Evolutionary conservation across 768 basidiomycete species (phyloP).

Genomic region (Mycena amicta): DNA sequence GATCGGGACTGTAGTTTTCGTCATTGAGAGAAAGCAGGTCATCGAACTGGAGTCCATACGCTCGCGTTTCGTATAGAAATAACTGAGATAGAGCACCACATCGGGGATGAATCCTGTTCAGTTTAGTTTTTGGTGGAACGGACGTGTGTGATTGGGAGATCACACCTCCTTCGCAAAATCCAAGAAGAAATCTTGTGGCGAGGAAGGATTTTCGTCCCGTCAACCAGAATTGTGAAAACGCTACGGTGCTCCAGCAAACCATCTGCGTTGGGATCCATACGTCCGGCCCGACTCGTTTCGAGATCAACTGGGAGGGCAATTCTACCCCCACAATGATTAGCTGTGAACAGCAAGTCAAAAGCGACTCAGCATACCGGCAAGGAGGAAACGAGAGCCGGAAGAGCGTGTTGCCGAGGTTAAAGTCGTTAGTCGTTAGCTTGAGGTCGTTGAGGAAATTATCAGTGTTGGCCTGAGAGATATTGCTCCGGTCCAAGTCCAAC

Average conservation of each 20-base stretch:
- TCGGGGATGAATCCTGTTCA: conserved; percentile 56
- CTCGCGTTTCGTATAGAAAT: conserved; percentile 64
- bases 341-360: neutral
- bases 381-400: conserved; percentile 52
- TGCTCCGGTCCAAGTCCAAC: conserved; percentile 59
- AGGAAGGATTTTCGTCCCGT: conserved; percentile 55
- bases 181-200: conserved; percentile 45
- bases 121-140: conserved; percentile 46
- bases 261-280: conserved; percentile 67
- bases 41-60: conserved; percentile 32
- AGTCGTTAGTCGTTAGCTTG: conserved; percentile 63
- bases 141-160: conserved; percentile 58
- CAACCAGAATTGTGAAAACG: conserved; percentile 61
- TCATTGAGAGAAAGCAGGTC: neutral
- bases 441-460: conserved; percentile 71
- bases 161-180: conserved; percentile 62
- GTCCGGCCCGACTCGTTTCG: conserved; percentile 69
- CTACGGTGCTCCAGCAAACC: conserved; percentile 57
- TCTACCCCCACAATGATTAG: conserved; percentile 34
- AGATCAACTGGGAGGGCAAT: conserved; percentile 69
- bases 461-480: conserved; percentile 67
- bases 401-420: conserved; percentile 63
- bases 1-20: conserved; percentile 48
- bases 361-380: conserved; percentile 30
- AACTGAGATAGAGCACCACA: conserved; percentile 63